These are phyloP conservation scores for Geotrichum phurueaensis DNA, from an alignment of 1,139 yeast species.

Conservation along the genomic window DNA sequence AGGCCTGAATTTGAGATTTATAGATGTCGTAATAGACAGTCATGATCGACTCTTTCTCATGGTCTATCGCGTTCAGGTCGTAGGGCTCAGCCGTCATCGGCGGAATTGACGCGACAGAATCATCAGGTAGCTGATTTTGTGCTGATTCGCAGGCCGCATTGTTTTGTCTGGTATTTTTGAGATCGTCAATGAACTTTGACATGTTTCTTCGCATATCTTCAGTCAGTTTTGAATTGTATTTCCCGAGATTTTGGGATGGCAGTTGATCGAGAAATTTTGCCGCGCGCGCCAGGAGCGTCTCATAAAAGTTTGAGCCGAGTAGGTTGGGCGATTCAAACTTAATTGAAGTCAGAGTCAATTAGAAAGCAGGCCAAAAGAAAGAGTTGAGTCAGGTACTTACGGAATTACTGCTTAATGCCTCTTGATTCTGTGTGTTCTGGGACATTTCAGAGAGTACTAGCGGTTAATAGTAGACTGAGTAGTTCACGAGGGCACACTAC, in stretches of 20 bases:
- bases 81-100: background rate
- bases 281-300: background rate
- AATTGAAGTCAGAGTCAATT: background rate
- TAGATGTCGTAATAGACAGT: constrained; percentile 7
- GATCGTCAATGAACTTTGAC: background rate
- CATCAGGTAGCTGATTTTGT: background rate
- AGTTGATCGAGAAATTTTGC: background rate
- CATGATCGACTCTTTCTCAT: background rate
- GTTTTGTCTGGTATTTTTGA: background rate
- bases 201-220: background rate
- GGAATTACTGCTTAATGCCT: background rate
- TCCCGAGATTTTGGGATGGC: background rate
- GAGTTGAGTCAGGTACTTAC: background rate
- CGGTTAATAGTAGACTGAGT: background rate
- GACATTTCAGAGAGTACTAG: background rate
- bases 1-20: constrained; percentile 1
- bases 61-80: background rate
- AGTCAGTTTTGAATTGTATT: background rate
- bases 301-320: background rate
- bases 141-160: background rate
- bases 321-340: background rate
- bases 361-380: background rate
- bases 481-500: background rate
- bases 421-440: background rate
- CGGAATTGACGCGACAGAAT: background rate